A percentile compares a stretch with the other conserved stretches of the same genome.
These are phyloP conservation scores for Omphalotus olearius DNA, from an alignment of 1,284 basidiomycete species.

Conservation along the genomic window DNA sequence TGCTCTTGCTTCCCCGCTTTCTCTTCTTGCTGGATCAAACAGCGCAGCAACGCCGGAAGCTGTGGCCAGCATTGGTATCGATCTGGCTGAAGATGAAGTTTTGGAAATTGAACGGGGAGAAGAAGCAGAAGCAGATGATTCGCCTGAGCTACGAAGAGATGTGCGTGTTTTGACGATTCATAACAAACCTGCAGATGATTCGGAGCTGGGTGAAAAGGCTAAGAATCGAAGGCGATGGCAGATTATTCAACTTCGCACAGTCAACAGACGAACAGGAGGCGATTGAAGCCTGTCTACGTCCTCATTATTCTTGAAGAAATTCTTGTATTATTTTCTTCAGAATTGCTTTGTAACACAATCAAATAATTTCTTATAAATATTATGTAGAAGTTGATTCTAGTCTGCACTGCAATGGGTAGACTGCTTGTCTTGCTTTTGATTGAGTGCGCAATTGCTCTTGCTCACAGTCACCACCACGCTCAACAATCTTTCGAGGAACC, in stretches of 20 bases:
- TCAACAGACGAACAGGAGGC: constrained; percentile 30
- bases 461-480: not conserved
- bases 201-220: constrained; percentile 29
- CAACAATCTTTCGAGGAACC: not conserved
- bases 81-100: constrained; percentile 70
- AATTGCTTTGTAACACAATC: too few relatives aligned
- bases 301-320: too few relatives aligned
- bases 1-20: constrained; percentile 45
- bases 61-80: constrained; percentile 62
- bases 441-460: not conserved
- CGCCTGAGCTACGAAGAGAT: constrained; percentile 41
- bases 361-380: too few relatives aligned
- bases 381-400: too few relatives aligned
- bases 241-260: constrained; percentile 31
- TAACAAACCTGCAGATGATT: constrained; percentile 24
- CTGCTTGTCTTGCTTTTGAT: not conserved
- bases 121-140: constrained; percentile 74
- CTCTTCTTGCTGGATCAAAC: constrained; percentile 39
- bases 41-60: constrained; percentile 54
- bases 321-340: too few relatives aligned
- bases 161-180: constrained; percentile 30
- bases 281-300: not conserved
- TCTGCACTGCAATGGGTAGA: too few relatives aligned
- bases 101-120: constrained; percentile 71
- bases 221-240: constrained; percentile 34